These are phyloP conservation scores for Steccherinum ochraceum DNA, from an alignment of 768 basidiomycete genomes.

Conservation along the genomic window DNA sequence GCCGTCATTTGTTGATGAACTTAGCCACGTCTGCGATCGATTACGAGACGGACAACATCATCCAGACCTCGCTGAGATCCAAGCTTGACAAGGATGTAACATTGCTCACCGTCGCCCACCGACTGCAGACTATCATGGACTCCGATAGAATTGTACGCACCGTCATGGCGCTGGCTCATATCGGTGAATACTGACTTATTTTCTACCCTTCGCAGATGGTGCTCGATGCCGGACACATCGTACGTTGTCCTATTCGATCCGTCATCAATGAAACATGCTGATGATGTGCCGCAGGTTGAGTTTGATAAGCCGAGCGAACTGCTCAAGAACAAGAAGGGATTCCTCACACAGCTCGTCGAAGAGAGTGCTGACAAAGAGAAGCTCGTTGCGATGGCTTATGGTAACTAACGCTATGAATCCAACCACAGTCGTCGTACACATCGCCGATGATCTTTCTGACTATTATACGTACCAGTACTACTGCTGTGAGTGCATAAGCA, in stretches of 20 bases:
- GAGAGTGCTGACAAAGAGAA: slow-evolving; percentile 32
- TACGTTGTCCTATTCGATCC: slow-evolving; percentile 8
- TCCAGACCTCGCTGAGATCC: background rate
- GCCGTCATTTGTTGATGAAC: too few species aligned
- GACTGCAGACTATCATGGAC: background rate
- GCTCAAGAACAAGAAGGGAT: slow-evolving; percentile 28
- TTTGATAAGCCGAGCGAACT: slow-evolving; percentile 41
- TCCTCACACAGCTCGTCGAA: slow-evolving; percentile 32
- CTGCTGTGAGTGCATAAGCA: too few species aligned
- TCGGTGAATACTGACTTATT: too few species aligned
- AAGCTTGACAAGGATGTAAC: background rate
- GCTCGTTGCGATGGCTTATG: slow-evolving; percentile 18
- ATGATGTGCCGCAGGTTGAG: slow-evolving; percentile 26
- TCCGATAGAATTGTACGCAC: background rate
- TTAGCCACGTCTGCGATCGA: background rate
- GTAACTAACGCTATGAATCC: too few species aligned
- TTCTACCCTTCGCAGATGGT: slow-evolving; percentile 34
- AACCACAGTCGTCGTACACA: too few species aligned
- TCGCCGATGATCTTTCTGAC: too few species aligned
- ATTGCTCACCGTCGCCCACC: background rate
- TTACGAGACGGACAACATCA: background rate
- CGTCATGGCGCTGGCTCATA: too few species aligned
- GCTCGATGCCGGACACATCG: slow-evolving; percentile 34
- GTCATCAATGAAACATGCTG: background rate
- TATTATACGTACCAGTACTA: too few species aligned